Conservation (phyloP, 768 basidiomycete genomes). For the Suillus paluster region DNA sequence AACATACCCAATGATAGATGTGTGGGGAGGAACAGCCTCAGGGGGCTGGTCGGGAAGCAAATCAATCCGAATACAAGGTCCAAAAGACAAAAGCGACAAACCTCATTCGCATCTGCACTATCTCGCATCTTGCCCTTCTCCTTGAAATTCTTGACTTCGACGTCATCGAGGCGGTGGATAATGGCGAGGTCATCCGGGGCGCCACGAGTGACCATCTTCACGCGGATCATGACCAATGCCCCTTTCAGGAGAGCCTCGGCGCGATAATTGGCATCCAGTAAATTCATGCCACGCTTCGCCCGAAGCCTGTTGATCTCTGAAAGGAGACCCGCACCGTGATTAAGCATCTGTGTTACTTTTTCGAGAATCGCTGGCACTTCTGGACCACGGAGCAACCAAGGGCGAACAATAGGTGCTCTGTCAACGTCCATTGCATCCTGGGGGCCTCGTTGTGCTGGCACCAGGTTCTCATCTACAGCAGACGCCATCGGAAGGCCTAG, state of each 20-base stretch:
- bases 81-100: slow-evolving; percentile 24
- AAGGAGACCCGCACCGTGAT: slow-evolving; percentile 49
- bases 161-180: slow-evolving; percentile 67
- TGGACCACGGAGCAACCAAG: slow-evolving; percentile 76
- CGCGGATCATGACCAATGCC: slow-evolving; percentile 69
- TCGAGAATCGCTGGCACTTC: slow-evolving; percentile 51
- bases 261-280: slow-evolving; percentile 37
- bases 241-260: slow-evolving; percentile 54
- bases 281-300: slow-evolving; percentile 51
- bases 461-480: slow-evolving; percentile 37
- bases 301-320: slow-evolving; percentile 64
- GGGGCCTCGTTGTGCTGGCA: slow-evolving; percentile 63
- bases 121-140: slow-evolving; percentile 30
- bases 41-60: slow-evolving; percentile 44
- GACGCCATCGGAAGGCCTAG: slow-evolving; percentile 50
- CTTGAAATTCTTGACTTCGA: slow-evolving; percentile 50
- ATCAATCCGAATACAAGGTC: slow-evolving; percentile 1
- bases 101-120: slow-evolving; percentile 30
- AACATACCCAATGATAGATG: slow-evolving; percentile 74
- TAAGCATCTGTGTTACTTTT: slow-evolving; percentile 41
- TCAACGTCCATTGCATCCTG: slow-evolving; percentile 16
- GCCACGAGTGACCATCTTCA: slow-evolving; percentile 69
- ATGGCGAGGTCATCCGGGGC: slow-evolving; percentile 74
- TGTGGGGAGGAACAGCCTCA: slow-evolving; percentile 43
- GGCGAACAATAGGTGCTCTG: slow-evolving; percentile 23